phyloP scores from a whole-genome alignment of 192 early-diverging fungal genomes.

The Dispira parvispora region DNA sequence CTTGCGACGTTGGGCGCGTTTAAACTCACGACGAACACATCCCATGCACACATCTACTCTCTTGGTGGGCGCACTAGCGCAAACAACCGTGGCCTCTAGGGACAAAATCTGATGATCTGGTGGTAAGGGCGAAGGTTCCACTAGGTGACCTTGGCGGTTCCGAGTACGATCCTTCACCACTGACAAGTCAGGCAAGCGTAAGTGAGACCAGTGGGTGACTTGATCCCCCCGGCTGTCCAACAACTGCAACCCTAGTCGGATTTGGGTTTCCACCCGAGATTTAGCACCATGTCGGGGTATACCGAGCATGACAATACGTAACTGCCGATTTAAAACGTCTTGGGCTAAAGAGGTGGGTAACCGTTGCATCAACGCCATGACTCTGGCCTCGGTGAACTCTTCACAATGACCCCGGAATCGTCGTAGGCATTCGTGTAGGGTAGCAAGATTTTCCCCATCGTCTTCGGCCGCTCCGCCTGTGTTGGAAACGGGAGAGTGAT shows the following conservation, averaged over 20 bases:
- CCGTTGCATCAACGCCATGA: too few relatives aligned
- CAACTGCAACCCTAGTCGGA: conserved; percentile 77
- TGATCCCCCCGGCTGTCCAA: conserved; percentile 49
- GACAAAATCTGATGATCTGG: conserved; percentile 34
- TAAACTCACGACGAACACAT: conserved; percentile 71
- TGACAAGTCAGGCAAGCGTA: conserved; percentile 67
- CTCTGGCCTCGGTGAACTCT: too few relatives aligned
- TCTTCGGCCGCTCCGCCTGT: too few relatives aligned
- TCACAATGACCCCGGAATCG: too few relatives aligned
- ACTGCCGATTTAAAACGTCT: too few relatives aligned
- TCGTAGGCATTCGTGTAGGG: too few relatives aligned
- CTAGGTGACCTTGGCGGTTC: conserved; percentile 25
- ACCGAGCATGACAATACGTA: conserved; percentile 21
- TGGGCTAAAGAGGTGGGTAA: too few relatives aligned
- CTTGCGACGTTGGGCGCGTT: conserved; percentile 43
- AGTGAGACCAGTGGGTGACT: conserved; percentile 61
- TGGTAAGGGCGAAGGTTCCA: conserved; percentile 23
- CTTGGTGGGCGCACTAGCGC: conserved; percentile 59
- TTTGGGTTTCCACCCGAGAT: conserved; percentile 89
- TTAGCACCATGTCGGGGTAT: conserved; percentile 44
- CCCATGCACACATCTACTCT: conserved; percentile 63
- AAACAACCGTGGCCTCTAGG: conserved; percentile 71
- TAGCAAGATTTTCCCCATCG: too few relatives aligned
- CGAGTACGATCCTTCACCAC: conserved; percentile 64
- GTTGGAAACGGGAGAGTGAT: too few relatives aligned